These are phyloP conservation scores for Hibiscus mutabilis DNA, from an alignment of 345 rosid genomes.

Conservation along the genomic window DNA sequence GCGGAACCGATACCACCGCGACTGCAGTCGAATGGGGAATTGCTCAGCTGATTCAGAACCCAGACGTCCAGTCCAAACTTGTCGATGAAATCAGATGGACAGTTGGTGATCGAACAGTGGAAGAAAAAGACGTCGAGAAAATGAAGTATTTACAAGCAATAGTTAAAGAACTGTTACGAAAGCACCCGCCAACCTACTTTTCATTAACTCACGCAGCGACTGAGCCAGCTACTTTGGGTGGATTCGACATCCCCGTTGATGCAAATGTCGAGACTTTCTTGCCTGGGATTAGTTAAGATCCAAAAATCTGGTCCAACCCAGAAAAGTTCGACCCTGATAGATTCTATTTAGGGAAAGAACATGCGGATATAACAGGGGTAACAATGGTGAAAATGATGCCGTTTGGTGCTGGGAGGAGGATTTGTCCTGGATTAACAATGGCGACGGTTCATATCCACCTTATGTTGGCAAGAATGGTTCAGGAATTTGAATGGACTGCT, in stretches of 20 bases:
- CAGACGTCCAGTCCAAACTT: constrained; percentile 47
- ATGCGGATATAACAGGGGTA: constrained; percentile 68
- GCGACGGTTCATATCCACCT: constrained; percentile 69
- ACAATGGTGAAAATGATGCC: constrained; percentile 69
- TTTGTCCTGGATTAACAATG: constrained; percentile 77
- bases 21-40: constrained; percentile 92
- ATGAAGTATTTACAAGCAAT: constrained; percentile 62
- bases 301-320: constrained; percentile 57
- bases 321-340: constrained; percentile 67
- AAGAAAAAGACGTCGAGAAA: constrained; percentile 56
- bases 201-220: constrained; percentile 58
- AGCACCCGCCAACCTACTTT: constrained; percentile 80
- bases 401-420: constrained; percentile 80
- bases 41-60: constrained; percentile 66
- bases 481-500: constrained; percentile 72
- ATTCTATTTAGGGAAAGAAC: constrained; percentile 50
- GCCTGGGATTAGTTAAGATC: constrained; percentile 52
- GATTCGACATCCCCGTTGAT: constrained; percentile 59
- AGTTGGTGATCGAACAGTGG: constrained; percentile 49
- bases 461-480: constrained; percentile 87
- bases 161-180: constrained; percentile 70
- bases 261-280: constrained; percentile 53
- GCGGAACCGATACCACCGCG: constrained; percentile 79
- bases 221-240: constrained; percentile 59
- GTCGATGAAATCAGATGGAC: constrained; percentile 48